Evolutionary conservation across 2,329 filamentous ascomycete species (phyloP).

Genomic region (Fonsecaea nubica): DNA sequence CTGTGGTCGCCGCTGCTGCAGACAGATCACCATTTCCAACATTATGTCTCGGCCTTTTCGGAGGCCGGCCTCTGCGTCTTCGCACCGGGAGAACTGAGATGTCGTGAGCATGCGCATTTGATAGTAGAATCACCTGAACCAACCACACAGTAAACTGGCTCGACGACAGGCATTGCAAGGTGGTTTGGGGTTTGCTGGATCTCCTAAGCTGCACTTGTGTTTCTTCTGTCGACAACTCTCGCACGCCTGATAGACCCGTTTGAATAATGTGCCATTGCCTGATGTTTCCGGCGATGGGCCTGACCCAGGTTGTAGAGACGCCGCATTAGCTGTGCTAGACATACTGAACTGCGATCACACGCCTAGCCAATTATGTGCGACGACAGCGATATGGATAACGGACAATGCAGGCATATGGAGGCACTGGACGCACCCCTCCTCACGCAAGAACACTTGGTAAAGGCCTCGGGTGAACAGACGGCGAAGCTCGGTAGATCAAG

Average conservation of each 20-base stretch:
- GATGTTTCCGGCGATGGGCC: background rate
- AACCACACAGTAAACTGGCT: slow-evolving; percentile 24
- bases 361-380: background rate
- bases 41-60: slow-evolving; percentile 15
- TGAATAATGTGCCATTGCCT: slow-evolving; percentile 9
- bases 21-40: background rate
- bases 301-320: background rate
- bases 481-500: slow-evolving; percentile 8
- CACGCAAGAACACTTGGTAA: background rate
- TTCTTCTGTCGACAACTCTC: slow-evolving; percentile 41
- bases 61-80: slow-evolving; percentile 26
- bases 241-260: slow-evolving; percentile 40
- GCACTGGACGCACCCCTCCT: background rate
- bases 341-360: slow-evolving; percentile 11
- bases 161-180: slow-evolving; percentile 28
- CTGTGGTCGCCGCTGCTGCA: background rate
- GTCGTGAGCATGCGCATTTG: background rate
- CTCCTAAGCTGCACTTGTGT: slow-evolving; percentile 37
- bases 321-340: slow-evolving; percentile 6
- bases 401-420: background rate
- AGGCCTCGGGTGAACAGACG: slow-evolving; percentile 8
- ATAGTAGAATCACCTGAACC: background rate
- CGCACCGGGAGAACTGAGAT: slow-evolving; percentile 17
- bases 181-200: slow-evolving; percentile 22
- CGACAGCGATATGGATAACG: background rate